These are phyloP conservation scores for Colletotrichum liriopes DNA, from an alignment of 2,329 filamentous ascomycete species.

Conservation along the genomic window DNA sequence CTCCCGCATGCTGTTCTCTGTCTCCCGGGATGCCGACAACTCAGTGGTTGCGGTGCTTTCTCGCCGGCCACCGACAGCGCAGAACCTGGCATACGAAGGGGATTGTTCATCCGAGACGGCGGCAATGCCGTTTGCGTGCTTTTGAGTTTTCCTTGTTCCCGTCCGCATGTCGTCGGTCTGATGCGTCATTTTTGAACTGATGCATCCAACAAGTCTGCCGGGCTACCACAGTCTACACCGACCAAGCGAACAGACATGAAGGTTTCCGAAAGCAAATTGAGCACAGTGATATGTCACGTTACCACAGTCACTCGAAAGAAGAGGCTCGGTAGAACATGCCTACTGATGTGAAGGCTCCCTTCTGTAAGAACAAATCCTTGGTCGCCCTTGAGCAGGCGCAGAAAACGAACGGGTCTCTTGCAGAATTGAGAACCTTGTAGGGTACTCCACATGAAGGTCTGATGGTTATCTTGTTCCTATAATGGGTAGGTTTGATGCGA, in stretches of 20 bases:
- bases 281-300: not conserved
- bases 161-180: not conserved
- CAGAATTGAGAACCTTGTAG: not conserved
- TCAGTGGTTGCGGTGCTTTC: not conserved
- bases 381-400: not conserved
- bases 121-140: not conserved
- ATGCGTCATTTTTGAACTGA: not conserved
- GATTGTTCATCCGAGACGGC: not conserved
- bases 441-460: not conserved
- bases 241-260: not conserved
- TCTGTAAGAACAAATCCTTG: not conserved
- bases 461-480: not conserved
- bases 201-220: not conserved
- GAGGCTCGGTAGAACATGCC: not conserved
- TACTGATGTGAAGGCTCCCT: no score
- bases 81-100: no score
- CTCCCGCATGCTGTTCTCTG: not conserved
- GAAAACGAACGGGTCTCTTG: not conserved
- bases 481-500: not conserved
- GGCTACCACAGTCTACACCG: not conserved
- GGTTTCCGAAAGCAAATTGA: not conserved
- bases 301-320: not conserved
- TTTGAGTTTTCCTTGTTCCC: not conserved
- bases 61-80: not conserved
- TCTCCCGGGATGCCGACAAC: not conserved